These are phyloP conservation scores for Casuarina cunninghamiana DNA, from an alignment of 306 rosid species.

Conservation along the genomic window DNA sequence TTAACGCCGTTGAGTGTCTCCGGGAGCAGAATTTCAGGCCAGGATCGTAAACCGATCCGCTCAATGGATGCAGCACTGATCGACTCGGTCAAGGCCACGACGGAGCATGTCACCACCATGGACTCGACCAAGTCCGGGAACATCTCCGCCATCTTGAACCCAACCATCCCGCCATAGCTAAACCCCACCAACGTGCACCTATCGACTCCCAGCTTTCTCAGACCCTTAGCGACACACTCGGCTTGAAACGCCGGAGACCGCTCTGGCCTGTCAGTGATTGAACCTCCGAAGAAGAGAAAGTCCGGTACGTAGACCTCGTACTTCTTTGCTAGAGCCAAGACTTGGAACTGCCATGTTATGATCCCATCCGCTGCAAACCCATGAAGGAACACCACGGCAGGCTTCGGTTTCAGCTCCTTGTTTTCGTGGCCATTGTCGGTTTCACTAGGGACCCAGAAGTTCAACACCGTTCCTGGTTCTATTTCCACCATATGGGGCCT, in stretches of 20 bases:
- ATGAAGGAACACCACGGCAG: constrained; percentile 38
- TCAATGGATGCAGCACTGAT: constrained; percentile 19
- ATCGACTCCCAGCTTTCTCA: constrained; percentile 41
- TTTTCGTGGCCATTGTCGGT: not conserved
- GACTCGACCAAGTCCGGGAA: constrained; percentile 39
- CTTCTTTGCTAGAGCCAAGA: constrained; percentile 23
- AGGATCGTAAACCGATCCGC: constrained; percentile 28
- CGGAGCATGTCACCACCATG: constrained; percentile 37
- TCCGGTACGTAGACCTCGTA: constrained; percentile 43
- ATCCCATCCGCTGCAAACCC: constrained; percentile 42
- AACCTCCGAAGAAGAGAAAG: constrained; percentile 41
- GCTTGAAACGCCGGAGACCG: constrained; percentile 46
- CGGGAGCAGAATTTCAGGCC: constrained; percentile 41
- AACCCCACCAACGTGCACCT: constrained; percentile 36
- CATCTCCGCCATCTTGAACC: constrained; percentile 39
- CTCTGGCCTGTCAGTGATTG: constrained; percentile 32
- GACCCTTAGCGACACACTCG: constrained; percentile 39
- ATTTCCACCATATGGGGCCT: constrained; percentile 31
- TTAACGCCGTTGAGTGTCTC: constrained; percentile 27
- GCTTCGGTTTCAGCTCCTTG: not conserved
- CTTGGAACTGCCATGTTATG: constrained; percentile 47
- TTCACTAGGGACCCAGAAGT: constrained; percentile 39
- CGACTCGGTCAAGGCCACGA: constrained; percentile 35
- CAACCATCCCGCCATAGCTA: constrained; percentile 53
- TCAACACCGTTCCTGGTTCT: constrained; percentile 40